phyloP scores from a whole-genome alignment of 441 rosid species.

The Erodium moschatum region DNA sequence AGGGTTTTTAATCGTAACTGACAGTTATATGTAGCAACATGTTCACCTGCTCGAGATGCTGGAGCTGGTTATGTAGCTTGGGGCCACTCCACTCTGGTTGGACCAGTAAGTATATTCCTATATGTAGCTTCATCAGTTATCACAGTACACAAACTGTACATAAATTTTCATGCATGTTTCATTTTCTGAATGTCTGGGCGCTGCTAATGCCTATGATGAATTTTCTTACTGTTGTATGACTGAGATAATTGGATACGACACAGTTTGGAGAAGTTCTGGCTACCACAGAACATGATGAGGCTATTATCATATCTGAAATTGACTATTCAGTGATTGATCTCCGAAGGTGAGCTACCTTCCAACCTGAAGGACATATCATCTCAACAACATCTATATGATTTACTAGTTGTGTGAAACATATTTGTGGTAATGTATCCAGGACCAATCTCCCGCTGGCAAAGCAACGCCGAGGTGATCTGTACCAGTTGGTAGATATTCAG shows the following conservation, averaged over 20 bases:
- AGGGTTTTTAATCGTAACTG: slow-evolving; percentile 19
- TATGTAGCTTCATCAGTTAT: background rate
- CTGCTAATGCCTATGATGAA: background rate
- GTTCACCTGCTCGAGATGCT: slow-evolving; percentile 81
- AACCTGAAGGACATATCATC: background rate
- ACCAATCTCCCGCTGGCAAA: slow-evolving; percentile 58
- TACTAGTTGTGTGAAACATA: background rate
- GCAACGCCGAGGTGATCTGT: slow-evolving; percentile 81
- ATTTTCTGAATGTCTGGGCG: background rate
- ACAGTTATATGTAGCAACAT: slow-evolving; percentile 86
- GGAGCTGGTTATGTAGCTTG: slow-evolving; percentile 78
- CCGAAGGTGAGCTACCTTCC: slow-evolving; percentile 45
- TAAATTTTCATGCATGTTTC: background rate
- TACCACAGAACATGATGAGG: slow-evolving; percentile 72
- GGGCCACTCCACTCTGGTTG: slow-evolving; percentile 96
- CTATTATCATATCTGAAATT: slow-evolving; percentile 63
- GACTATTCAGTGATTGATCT: slow-evolving; percentile 65
- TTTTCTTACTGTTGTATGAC: background rate
- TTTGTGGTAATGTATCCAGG: slow-evolving; percentile 29
- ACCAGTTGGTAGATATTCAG: slow-evolving; percentile 76
- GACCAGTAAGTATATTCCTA: slow-evolving; percentile 54
- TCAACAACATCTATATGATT: background rate
- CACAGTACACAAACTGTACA: background rate
- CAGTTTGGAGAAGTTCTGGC: slow-evolving; percentile 93
- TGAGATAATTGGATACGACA: slow-evolving; percentile 16